Percentiles rank a stretch among this genome's conserved stretches.
phyloP scores from a whole-genome alignment of 352 stramenopile species.

The Aphanomyces astaci region DNA sequence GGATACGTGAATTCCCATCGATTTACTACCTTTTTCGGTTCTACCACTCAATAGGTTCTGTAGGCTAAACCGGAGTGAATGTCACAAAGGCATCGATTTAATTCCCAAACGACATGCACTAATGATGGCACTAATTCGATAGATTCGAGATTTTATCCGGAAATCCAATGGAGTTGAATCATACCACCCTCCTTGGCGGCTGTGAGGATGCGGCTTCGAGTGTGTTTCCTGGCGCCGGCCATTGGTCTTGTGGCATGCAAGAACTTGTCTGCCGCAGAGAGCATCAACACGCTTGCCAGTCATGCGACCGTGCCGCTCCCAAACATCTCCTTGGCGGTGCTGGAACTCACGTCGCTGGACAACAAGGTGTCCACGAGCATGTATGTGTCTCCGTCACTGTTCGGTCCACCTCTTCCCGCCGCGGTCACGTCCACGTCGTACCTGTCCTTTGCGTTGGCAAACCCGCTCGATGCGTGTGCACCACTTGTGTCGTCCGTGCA shows the following conservation, averaged over 20 bases:
- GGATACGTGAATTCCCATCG: not conserved
- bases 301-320: not conserved
- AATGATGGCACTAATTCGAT: not conserved
- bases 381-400: conserved; percentile 13
- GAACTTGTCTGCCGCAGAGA: not conserved
- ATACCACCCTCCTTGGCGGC: too few relatives aligned
- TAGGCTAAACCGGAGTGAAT: not conserved
- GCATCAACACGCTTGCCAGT: conserved; percentile 3
- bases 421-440: conserved; percentile 16
- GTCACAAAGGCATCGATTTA: not conserved
- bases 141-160: too few relatives aligned
- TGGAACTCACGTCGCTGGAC: conserved; percentile 9
- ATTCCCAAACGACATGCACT: too few relatives aligned
- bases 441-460: not conserved
- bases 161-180: too few relatives aligned
- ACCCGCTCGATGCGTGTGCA: not conserved
- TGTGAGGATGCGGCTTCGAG: not conserved
- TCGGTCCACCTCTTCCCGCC: not conserved
- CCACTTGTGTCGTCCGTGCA: not conserved
- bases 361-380: not conserved
- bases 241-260: not conserved
- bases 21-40: not conserved
- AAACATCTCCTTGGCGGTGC: conserved; percentile 11
- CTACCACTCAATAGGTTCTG: too few relatives aligned
- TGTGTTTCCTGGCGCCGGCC: not conserved